phyloP scores from a whole-genome alignment of 129 eudicot genomes.

The Artemisia annua region DNA sequence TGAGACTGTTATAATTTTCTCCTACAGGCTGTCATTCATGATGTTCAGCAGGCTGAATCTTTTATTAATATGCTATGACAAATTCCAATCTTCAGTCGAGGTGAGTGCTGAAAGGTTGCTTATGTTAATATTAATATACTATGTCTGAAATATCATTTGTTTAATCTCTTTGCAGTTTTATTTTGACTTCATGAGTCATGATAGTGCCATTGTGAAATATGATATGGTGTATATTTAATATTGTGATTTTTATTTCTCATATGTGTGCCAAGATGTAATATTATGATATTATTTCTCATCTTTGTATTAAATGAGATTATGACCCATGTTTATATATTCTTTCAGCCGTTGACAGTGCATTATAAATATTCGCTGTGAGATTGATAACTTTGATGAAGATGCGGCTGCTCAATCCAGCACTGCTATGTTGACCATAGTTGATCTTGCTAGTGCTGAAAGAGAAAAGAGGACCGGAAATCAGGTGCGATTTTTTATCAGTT shows the following conservation, averaged over 20 bases:
- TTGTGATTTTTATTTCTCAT: not conserved
- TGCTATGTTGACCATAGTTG: constrained; percentile 72
- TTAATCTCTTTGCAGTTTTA: not conserved
- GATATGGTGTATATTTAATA: not conserved
- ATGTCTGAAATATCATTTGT: not conserved
- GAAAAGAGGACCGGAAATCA: constrained; percentile 89
- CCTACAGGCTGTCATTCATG: constrained; percentile 49
- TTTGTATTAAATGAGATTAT: not conserved
- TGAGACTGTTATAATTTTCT: not conserved
- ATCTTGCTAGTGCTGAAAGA: constrained; percentile 97
- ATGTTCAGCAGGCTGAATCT: constrained; percentile 75
- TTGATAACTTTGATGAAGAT: constrained; percentile 37
- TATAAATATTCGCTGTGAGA: constrained; percentile 61
- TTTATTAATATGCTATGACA: constrained; percentile 70
- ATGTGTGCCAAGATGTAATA: constrained; percentile 7
- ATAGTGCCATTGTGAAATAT: not conserved
- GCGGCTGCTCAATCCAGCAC: constrained; percentile 29
- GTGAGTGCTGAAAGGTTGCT: constrained; percentile 33
- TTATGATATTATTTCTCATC: not conserved
- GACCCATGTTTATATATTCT: not conserved
- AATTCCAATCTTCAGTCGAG: constrained; percentile 83
- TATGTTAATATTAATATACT: not conserved
- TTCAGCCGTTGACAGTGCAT: constrained; percentile 92
- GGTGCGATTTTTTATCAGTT: constrained; percentile 32
- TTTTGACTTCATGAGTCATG: not conserved